Evolutionary conservation across 331 rosid genomes (phyloP).

Genomic region (Saraca asoca): DNA sequence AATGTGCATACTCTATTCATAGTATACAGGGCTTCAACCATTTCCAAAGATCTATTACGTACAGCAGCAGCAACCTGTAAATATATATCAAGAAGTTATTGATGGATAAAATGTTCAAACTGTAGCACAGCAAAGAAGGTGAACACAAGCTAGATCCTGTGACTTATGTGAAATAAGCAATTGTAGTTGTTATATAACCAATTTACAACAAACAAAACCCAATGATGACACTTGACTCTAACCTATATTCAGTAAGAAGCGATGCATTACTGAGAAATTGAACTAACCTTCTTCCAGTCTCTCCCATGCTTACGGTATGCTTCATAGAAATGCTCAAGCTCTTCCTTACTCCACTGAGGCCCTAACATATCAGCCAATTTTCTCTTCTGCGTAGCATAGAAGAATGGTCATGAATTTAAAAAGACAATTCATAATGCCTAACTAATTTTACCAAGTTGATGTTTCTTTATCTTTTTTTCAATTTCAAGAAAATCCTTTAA

Average conservation of each 20-base stretch:
- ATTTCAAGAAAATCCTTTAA: constrained; percentile 4
- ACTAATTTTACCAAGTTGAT: constrained; percentile 21
- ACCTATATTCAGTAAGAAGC: constrained; percentile 27
- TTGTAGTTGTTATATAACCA: constrained; percentile 21
- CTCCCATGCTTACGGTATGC: constrained; percentile 85
- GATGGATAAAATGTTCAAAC: constrained; percentile 27
- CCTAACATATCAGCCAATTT: constrained; percentile 92
- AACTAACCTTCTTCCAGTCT: constrained; percentile 94
- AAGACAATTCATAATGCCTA: constrained; percentile 27
- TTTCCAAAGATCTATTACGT: constrained; percentile 67
- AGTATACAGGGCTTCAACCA: constrained; percentile 94
- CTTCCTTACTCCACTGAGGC: constrained; percentile 84
- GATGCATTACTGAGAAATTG: constrained; percentile 19
- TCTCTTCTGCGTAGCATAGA: constrained; percentile 70
- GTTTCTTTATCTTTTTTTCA: neutral
- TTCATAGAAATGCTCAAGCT: constrained; percentile 75
- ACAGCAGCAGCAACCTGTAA: constrained; percentile 79
- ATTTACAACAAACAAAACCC: constrained; percentile 15
- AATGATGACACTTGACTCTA: constrained; percentile 21
- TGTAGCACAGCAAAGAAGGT: constrained; percentile 24
- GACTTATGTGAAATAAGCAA: constrained; percentile 24
- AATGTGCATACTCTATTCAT: constrained; percentile 67
- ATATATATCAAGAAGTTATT: constrained; percentile 20
- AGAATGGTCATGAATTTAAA: constrained; percentile 17
- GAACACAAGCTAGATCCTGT: constrained; percentile 25